phyloP scores from a whole-genome alignment of 176 grass and related monocot genomes.

The Carex pumila region DNA sequence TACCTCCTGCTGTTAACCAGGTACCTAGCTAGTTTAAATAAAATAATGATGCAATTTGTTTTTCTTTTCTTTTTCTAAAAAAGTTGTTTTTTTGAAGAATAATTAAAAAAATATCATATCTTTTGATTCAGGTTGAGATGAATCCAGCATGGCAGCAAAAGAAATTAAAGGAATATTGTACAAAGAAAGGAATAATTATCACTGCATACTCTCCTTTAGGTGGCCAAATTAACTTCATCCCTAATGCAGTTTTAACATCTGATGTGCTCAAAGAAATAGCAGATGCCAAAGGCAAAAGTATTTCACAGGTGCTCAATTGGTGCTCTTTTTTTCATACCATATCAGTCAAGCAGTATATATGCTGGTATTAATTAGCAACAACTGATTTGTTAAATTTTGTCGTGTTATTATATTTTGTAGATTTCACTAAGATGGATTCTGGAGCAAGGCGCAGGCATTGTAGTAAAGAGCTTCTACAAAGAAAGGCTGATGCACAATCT shows the following conservation, averaged over 20 bases:
- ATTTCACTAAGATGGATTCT: slow-evolving; percentile 27
- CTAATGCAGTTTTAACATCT: neutral
- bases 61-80: too few relatives aligned
- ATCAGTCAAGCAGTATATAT: neutral
- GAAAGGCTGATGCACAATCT: too few relatives aligned
- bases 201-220: slow-evolving; percentile 50
- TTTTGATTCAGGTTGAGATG: slow-evolving; percentile 38
- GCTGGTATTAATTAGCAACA: neutral
- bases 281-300: slow-evolving; percentile 27
- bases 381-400: too few relatives aligned
- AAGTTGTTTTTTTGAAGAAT: too few relatives aligned
- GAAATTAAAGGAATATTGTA: slow-evolving; percentile 34
- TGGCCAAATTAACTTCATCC: neutral
- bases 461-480: slow-evolving; percentile 28
- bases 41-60: neutral
- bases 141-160: slow-evolving; percentile 61
- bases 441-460: slow-evolving; percentile 21
- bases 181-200: slow-evolving; percentile 37
- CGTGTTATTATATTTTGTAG: too few relatives aligned
- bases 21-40: neutral
- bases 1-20: slow-evolving; percentile 51
- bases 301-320: slow-evolving; percentile 36
- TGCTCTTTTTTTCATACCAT: neutral
- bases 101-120: too few relatives aligned
- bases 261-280: slow-evolving; percentile 26